A percentile compares a stretch with the other conserved stretches of the same genome.
phyloP scores from a whole-genome alignment of 352 stramenopile species.

The Halophytophthora polymorphica region DNA sequence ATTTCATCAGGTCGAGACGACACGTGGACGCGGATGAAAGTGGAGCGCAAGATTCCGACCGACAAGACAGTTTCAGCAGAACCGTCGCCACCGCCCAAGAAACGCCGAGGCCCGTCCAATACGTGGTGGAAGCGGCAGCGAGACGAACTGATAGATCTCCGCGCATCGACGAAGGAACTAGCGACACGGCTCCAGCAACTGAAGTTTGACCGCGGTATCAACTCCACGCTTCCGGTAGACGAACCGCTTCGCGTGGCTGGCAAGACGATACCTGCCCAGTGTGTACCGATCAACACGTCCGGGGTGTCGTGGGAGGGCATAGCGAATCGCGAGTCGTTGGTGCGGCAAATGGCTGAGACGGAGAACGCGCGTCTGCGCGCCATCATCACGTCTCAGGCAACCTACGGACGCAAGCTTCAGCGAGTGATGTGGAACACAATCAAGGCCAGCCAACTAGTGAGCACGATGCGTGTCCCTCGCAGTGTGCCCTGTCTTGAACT shows the following conservation, averaged over 20 bases:
- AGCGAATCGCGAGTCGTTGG: constrained; percentile 11
- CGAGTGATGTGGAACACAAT: constrained; percentile 14
- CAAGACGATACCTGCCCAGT: not conserved
- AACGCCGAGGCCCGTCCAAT: constrained; percentile 4
- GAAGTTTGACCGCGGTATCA: constrained; percentile 14
- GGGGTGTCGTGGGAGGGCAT: constrained; percentile 15
- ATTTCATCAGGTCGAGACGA: too few relatives aligned
- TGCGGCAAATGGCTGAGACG: constrained; percentile 8
- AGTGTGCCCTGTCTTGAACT: constrained; percentile 2
- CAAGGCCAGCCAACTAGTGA: constrained; percentile 2
- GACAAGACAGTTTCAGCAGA: too few relatives aligned
- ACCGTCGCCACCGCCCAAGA: too few relatives aligned
- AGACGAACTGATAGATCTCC: constrained; percentile 13
- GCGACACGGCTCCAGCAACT: constrained; percentile 16
- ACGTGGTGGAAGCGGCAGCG: constrained; percentile 16
- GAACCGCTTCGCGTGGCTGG: not conserved
- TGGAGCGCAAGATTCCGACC: too few relatives aligned
- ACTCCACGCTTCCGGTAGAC: constrained; percentile 11
- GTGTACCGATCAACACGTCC: constrained; percentile 1
- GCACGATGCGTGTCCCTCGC: constrained; percentile 9
- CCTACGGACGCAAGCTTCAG: constrained; percentile 17
- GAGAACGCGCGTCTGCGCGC: constrained; percentile 15
- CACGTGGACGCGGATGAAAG: too few relatives aligned
- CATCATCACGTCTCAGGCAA: constrained; percentile 11
- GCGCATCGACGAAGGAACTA: constrained; percentile 13